phyloP scores from a whole-genome alignment of 108 stramenopile species.

The Seminavis robusta region DNA sequence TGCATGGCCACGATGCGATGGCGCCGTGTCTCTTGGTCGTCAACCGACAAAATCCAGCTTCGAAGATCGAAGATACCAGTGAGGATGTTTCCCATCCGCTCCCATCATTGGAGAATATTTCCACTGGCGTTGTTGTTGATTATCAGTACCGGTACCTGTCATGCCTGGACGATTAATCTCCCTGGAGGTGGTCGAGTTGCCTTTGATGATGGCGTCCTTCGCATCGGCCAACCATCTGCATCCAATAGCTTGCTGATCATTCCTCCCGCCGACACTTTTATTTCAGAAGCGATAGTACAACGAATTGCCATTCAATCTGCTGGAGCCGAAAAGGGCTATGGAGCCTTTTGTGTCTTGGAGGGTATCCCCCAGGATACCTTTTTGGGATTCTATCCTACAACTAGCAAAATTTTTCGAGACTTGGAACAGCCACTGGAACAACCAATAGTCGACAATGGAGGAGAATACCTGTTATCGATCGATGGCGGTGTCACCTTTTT shows the following conservation, averaged over 20 bases:
- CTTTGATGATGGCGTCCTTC: conserved; percentile 14
- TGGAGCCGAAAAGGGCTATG: conserved; percentile 23
- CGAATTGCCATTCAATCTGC: conserved; percentile 15
- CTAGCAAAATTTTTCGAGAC: not conserved
- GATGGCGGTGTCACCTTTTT: conserved; percentile 38
- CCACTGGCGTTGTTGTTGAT: too few relatives aligned
- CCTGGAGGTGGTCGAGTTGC: conserved; percentile 19
- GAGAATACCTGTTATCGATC: conserved; percentile 32
- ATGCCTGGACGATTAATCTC: conserved; percentile 9
- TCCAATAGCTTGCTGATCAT: not conserved
- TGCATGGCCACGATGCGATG: too few relatives aligned
- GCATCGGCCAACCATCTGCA: conserved; percentile 1
- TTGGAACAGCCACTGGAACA: too few relatives aligned
- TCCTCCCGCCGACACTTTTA: conserved; percentile 1
- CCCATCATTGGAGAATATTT: too few relatives aligned
- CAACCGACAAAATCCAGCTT: too few relatives aligned
- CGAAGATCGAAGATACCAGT: too few relatives aligned
- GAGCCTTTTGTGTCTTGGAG: conserved; percentile 10
- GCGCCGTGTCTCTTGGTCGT: too few relatives aligned
- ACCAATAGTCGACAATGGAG: not conserved
- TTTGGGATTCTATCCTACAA: conserved; percentile 30
- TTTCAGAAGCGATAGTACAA: not conserved
- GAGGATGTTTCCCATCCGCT: too few relatives aligned
- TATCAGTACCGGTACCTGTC: too few relatives aligned
- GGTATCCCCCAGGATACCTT: conserved; percentile 18